These are phyloP conservation scores for Sporothrix protearum DNA, from an alignment of 2,329 filamentous ascomycete genomes.

Conservation along the genomic window DNA sequence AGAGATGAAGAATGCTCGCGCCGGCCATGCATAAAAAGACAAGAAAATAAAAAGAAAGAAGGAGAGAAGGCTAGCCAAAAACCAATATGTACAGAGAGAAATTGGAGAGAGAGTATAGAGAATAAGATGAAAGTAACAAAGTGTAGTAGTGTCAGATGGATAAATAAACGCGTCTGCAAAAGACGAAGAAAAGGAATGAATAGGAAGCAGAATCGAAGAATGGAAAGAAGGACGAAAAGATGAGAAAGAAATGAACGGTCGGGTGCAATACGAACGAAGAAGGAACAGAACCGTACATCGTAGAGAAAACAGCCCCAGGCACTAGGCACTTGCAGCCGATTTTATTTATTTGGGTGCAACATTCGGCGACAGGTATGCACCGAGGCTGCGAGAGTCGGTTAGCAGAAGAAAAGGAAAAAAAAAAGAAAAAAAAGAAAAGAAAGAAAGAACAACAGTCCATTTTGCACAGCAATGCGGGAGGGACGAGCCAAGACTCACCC, in stretches of 20 bases:
- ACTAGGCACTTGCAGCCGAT: neutral
- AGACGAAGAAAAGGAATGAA: neutral
- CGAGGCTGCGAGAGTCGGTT: neutral
- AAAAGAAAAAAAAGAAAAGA: neutral
- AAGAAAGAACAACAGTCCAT: too few relatives aligned
- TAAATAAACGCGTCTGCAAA: neutral
- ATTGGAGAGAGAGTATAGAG: neutral
- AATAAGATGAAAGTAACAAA: neutral
- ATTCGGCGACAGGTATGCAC: conserved; percentile 12
- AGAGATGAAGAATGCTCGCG: neutral
- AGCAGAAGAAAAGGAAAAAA: neutral
- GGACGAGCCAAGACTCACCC: conserved; percentile 33
- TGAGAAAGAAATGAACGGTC: neutral
- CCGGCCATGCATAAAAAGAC: conserved; percentile 8
- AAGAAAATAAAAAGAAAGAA: neutral
- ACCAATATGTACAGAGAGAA: conserved; percentile 1
- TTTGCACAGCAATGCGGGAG: too few relatives aligned
- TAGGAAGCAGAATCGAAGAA: neutral
- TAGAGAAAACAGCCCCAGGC: neutral
- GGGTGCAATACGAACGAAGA: neutral
- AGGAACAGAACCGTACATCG: neutral
- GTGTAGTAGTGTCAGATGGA: neutral
- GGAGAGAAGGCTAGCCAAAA: neutral
- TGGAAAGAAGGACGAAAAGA: neutral
- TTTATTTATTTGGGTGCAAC: neutral